These are phyloP conservation scores for Stylosanthes scabra DNA, from an alignment of 331 rosid genomes.

Conservation along the genomic window DNA sequence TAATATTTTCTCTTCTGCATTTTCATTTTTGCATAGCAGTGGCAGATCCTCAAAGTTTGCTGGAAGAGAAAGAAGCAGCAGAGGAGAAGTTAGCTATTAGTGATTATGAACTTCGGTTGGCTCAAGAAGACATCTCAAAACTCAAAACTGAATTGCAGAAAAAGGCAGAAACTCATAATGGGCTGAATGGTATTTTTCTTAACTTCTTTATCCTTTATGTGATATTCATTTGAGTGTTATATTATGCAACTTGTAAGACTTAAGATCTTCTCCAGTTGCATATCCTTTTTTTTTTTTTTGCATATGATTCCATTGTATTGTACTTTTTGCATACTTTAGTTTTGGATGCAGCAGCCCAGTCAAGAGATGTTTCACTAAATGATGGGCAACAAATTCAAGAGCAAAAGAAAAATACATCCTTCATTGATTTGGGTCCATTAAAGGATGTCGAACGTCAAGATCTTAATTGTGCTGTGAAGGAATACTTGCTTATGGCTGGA, in stretches of 20 bases:
- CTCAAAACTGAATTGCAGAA: slow-evolving; percentile 71
- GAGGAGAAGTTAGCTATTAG: slow-evolving; percentile 88
- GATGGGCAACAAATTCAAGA: slow-evolving; percentile 57
- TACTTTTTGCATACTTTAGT: slow-evolving; percentile 34
- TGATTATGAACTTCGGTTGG: slow-evolving; percentile 91
- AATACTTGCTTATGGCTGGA: slow-evolving; percentile 93
- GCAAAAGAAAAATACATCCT: slow-evolving; percentile 55
- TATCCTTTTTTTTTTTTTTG: slow-evolving; percentile 7
- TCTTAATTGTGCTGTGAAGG: slow-evolving; percentile 97
- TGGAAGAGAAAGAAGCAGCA: slow-evolving; percentile 84
- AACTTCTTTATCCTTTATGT: slow-evolving; percentile 11
- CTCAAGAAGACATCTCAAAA: slow-evolving; percentile 85
- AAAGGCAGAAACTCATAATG: slow-evolving; percentile 55
- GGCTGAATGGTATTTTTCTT: slow-evolving; percentile 57
- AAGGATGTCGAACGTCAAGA: slow-evolving; percentile 85
- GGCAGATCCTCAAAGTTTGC: slow-evolving; percentile 91
- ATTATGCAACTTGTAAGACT: slow-evolving; percentile 18
- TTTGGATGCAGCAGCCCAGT: slow-evolving; percentile 47
- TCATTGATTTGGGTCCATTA: slow-evolving; percentile 79
- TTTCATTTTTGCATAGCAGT: slow-evolving; percentile 62
- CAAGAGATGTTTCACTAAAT: slow-evolving; percentile 50
- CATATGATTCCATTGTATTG: not conserved
- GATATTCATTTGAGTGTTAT: slow-evolving; percentile 11
- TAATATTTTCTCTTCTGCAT: slow-evolving; percentile 15
- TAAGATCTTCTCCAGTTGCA: slow-evolving; percentile 16